phyloP scores from a whole-genome alignment of 176 grass and related monocot species.

The Aegilops umbellulata region DNA sequence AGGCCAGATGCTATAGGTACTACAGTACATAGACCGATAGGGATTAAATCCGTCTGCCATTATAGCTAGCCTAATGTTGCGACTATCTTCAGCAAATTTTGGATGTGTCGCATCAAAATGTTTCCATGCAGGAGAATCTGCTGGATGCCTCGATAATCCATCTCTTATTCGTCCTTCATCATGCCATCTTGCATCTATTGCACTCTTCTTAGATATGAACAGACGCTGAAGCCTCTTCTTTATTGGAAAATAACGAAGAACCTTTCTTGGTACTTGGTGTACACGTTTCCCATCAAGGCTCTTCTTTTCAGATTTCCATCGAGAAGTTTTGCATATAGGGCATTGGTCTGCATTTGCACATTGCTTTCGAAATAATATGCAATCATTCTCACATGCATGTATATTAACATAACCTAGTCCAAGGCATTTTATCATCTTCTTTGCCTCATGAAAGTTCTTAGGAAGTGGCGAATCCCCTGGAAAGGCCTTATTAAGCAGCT shows the following conservation, averaged over 20 bases:
- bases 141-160: too few relatives aligned
- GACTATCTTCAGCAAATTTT: neutral
- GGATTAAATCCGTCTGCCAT: neutral
- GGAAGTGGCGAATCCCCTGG: neutral
- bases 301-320: neutral
- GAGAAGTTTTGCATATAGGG: neutral
- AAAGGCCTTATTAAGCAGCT: neutral
- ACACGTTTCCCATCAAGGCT: neutral
- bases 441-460: too few relatives aligned
- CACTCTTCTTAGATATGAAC: neutral
- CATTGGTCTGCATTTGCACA: neutral
- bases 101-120: neutral
- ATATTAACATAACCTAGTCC: too few relatives aligned
- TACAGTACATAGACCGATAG: neutral
- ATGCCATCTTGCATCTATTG: neutral
- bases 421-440: too few relatives aligned
- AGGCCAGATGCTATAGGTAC: neutral
- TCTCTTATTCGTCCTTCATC: too few relatives aligned
- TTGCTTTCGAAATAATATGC: neutral
- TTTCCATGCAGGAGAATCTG: too few relatives aligned
- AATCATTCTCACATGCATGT: too few relatives aligned
- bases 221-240: too few relatives aligned
- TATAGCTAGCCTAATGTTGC: too few relatives aligned
- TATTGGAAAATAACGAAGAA: too few relatives aligned
- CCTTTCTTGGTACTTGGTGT: too few relatives aligned